These are phyloP conservation scores for Filosporella fistucella DNA, from an alignment of 495 filamentous ascomycete genomes.

Conservation along the genomic window DNA sequence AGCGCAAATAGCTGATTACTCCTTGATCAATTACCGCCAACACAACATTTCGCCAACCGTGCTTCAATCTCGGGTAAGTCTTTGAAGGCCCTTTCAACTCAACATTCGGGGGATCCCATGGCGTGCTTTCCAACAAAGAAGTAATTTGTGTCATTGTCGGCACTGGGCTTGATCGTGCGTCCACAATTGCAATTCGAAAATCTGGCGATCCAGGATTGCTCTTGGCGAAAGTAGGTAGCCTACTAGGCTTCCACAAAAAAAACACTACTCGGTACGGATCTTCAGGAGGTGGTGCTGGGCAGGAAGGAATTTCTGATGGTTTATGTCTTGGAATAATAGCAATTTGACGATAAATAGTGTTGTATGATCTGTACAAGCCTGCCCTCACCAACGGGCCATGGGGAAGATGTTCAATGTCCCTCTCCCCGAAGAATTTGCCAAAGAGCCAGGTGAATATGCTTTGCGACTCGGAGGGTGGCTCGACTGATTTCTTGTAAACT, in stretches of 20 bases:
- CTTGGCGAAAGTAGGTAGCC: constrained; percentile 62
- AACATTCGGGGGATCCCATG: constrained; percentile 52
- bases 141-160: constrained; percentile 69
- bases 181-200: constrained; percentile 75
- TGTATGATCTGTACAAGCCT: constrained; percentile 77
- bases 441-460: constrained; percentile 24
- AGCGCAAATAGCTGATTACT: constrained; percentile 77
- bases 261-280: constrained; percentile 69
- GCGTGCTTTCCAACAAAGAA: constrained; percentile 62
- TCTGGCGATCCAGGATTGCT: constrained; percentile 69
- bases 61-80: constrained; percentile 66
- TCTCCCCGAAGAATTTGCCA: constrained; percentile 18
- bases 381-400: constrained; percentile 68
- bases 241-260: constrained; percentile 73
- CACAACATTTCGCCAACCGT: constrained; percentile 79
- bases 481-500: neutral
- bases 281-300: constrained; percentile 20
- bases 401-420: constrained; percentile 15
- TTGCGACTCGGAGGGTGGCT: neutral
- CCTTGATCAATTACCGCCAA: constrained; percentile 88
- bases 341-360: constrained; percentile 70
- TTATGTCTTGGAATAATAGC: constrained; percentile 71
- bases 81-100: constrained; percentile 39
- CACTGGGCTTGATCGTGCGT: constrained; percentile 63
- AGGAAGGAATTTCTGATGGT: constrained; percentile 35